Conservation (phyloP, 1,139 yeast species). For the Yamadazyma jaroonii region DNA sequence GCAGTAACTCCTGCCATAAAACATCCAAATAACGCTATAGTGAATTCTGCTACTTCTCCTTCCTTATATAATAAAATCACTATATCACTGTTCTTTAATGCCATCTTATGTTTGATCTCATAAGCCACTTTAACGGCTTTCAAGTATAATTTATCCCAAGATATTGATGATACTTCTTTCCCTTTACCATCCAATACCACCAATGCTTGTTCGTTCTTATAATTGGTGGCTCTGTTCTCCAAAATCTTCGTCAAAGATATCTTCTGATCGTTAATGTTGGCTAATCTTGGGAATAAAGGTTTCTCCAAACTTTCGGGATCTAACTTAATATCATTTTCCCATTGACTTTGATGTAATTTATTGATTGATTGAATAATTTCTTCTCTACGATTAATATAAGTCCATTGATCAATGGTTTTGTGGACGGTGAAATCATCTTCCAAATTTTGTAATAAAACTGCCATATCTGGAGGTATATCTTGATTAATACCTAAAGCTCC, state of each 20-base stretch:
- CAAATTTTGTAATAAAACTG: slow-evolving; percentile 37
- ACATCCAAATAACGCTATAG: slow-evolving; percentile 85
- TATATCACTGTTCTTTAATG: slow-evolving; percentile 76
- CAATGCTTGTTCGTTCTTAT: slow-evolving; percentile 69
- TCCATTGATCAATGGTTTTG: slow-evolving; percentile 48
- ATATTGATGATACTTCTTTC: slow-evolving; percentile 69
- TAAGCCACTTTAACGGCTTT: slow-evolving; percentile 88
- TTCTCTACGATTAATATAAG: slow-evolving; percentile 46
- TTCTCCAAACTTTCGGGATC: slow-evolving; percentile 43
- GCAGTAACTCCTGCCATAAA: slow-evolving; percentile 93
- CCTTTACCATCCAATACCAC: slow-evolving; percentile 73
- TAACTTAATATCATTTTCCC: slow-evolving; percentile 22
- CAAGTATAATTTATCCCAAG: slow-evolving; percentile 88
- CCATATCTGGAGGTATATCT: slow-evolving; percentile 50
- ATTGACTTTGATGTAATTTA: slow-evolving; percentile 35
- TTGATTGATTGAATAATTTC: slow-evolving; percentile 42
- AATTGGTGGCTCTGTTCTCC: slow-evolving; percentile 65
- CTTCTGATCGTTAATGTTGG: slow-evolving; percentile 9
- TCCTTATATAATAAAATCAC: slow-evolving; percentile 83
- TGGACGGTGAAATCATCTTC: slow-evolving; percentile 44
- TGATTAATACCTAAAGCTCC: slow-evolving; percentile 15
- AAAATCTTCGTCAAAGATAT: slow-evolving; percentile 66
- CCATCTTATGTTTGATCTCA: slow-evolving; percentile 69
- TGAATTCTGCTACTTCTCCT: slow-evolving; percentile 80
- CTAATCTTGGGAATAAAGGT: slow-evolving; percentile 54